Evolutionary conservation across 2,329 filamentous ascomycete species (phyloP), one percentile per base, ranked within the genome.

Genomic region (Neoascochyta sp.): DNA sequence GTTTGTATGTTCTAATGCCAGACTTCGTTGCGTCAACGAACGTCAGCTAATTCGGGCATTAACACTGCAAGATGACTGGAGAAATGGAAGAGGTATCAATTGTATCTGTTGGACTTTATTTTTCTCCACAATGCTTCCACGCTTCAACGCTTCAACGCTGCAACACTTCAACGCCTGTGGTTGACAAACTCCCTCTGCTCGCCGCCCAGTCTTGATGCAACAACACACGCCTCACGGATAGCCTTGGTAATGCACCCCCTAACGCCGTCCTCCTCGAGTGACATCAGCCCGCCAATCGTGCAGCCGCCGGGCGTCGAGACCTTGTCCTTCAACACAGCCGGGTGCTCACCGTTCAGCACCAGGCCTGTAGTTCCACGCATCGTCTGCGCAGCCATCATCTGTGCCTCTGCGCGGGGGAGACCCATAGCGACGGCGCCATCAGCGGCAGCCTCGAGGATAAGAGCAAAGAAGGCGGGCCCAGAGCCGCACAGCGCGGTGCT

Each of bases 381-480:
- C 9, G 80, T 79, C 68, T 90, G 85, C 1, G 83, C 81, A 15
- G 83, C 83, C 83, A 90, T 88, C 39, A 76, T 67, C 56, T 80
- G 78, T 1, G 84, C 84, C 54, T 88, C 83, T 2, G 73, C 75
- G 26, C 83, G 71, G 4, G 83, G 82, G 17, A 90, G 54, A 0
- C 85, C 85, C 80, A 87, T 86, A 9, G 84, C 83, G 1, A 90
- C 82, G 4, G 79, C 84, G 5, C 83, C 85, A 48, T 89, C 84
- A 9, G 84, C 78, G 24, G 83, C 74, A 5, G 81, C 82, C 63
- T 90, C 85, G 10, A 87, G 70, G 50, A 89, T 73, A 23, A 90
- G 68, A 1, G 83, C 75, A 47, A 85, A 86, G 64, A 88, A 88
- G 1, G 83, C 84, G 0, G 83, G 83, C 0, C 81, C 82, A 4